Percentiles rank a stretch among this genome's conserved stretches.
Evolutionary conservation across 495 filamentous ascomycete genomes (phyloP).

Genomic region (Penicillium ucsense): DNA sequence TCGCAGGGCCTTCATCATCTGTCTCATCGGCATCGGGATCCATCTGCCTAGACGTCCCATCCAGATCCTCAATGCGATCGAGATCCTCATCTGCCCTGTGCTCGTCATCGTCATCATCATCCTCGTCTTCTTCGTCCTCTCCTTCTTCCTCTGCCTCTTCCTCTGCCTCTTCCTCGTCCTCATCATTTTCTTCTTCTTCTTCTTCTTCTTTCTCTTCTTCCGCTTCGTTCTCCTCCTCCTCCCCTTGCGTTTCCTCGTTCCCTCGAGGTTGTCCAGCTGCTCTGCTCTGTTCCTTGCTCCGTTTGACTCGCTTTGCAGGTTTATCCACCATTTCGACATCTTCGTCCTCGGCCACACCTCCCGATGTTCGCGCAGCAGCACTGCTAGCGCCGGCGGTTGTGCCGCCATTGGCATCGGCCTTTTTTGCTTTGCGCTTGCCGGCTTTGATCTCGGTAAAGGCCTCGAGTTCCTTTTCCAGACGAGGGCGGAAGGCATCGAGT

Average conservation of each 20-base stretch:
- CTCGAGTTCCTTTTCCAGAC: slow-evolving; percentile 49
- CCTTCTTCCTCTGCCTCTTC: slow-evolving; percentile 43
- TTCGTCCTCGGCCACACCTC: slow-evolving; percentile 27
- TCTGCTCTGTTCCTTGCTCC: slow-evolving; percentile 28
- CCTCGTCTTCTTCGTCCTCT: slow-evolving; percentile 32
- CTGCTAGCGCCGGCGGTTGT: slow-evolving; percentile 14
- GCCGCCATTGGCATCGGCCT: slow-evolving; percentile 31
- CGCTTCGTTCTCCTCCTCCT: slow-evolving; percentile 42
- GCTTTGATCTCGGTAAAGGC: slow-evolving; percentile 53
- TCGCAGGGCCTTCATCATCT: slow-evolving; percentile 34
- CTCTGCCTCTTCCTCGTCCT: slow-evolving; percentile 45
- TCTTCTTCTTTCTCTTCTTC: slow-evolving; percentile 44
- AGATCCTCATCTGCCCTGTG: slow-evolving; percentile 43
- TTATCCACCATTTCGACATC: slow-evolving; percentile 29
- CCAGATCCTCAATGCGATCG: slow-evolving; percentile 55
- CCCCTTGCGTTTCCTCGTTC: slow-evolving; percentile 13
- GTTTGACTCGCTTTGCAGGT: slow-evolving; percentile 39
- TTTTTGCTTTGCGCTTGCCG: slow-evolving; percentile 55
- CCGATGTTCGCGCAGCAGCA: slow-evolving; percentile 25
- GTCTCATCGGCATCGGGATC: slow-evolving; percentile 36
- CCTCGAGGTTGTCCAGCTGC: slow-evolving; percentile 19
- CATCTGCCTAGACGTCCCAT: slow-evolving; percentile 23
- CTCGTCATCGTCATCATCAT: slow-evolving; percentile 31
- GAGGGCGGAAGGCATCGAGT: slow-evolving; percentile 63
- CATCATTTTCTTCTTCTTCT: slow-evolving; percentile 44